phyloP scores from a whole-genome alignment of 768 basidiomycete genomes.

The Boletus fagicola region DNA sequence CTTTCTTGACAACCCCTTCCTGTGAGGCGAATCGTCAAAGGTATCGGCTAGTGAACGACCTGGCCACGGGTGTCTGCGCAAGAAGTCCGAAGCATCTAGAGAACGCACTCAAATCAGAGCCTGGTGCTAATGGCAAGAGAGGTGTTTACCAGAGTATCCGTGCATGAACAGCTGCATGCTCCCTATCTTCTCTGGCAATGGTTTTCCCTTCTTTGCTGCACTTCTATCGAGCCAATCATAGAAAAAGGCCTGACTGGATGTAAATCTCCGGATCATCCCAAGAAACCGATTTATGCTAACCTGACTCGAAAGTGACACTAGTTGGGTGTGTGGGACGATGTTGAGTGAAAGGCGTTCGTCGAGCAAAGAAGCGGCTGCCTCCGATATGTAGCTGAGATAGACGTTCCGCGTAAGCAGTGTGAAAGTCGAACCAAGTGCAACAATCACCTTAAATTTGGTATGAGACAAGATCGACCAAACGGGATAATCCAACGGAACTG shows the following conservation, averaged over 20 bases:
- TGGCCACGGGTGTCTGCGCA: conserved; percentile 85
- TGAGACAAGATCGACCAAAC: conserved; percentile 85
- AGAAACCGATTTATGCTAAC: conserved; percentile 28
- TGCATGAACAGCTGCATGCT: conserved; percentile 88
- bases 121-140: background rate
- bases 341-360: conserved; percentile 70
- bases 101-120: background rate
- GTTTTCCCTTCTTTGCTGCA: conserved; percentile 79
- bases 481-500: conserved; percentile 89
- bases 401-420: background rate
- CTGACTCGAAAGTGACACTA: conserved; percentile 79
- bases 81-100: conserved; percentile 84
- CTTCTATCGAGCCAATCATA: conserved; percentile 89
- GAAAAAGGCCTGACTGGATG: conserved; percentile 67
- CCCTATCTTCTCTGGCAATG: conserved; percentile 83
- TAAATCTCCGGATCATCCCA: conserved; percentile 1
- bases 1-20: conserved; percentile 67
- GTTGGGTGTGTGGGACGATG: conserved; percentile 83
- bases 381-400: conserved; percentile 70
- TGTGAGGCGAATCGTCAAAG: conserved; percentile 79
- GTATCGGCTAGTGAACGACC: conserved; percentile 82
- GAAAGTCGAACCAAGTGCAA: background rate
- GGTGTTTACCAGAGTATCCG: conserved; percentile 64
- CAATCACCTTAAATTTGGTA: conserved; percentile 78
- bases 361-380: conserved; percentile 84